Evolutionary conservation across 192 early-diverging fungal species (phyloP).

Genomic region (Backusella morwellensis): DNA sequence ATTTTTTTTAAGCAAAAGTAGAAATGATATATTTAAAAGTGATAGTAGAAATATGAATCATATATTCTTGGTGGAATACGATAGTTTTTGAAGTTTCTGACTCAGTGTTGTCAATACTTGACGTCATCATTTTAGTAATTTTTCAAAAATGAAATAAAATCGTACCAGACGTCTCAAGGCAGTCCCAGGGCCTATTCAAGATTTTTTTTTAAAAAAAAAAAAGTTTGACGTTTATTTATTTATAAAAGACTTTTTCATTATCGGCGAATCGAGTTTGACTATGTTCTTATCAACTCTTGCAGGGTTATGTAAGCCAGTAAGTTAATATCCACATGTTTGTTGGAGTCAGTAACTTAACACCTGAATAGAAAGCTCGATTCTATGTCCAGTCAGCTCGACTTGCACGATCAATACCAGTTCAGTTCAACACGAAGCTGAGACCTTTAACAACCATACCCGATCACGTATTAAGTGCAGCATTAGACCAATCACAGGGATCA

Average conservation of each 20-base stretch:
- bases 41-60: too few species aligned
- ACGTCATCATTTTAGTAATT: neutral
- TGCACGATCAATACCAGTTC: neutral
- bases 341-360: neutral
- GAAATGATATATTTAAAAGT: too few species aligned
- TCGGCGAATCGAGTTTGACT: neutral
- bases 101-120: neutral
- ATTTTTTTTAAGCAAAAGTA: neutral
- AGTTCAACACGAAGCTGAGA: neutral
- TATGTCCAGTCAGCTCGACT: neutral
- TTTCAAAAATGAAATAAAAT: neutral
- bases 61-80: too few species aligned
- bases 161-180: neutral
- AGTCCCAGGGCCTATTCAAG: neutral
- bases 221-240: neutral
- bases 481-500: constrained; percentile 30
- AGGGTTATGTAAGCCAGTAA: constrained; percentile 4
- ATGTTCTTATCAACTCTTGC: neutral
- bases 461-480: constrained; percentile 20
- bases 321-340: neutral
- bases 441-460: constrained; percentile 5
- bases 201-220: neutral
- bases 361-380: constrained; percentile 2
- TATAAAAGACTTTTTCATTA: neutral
- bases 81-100: too few species aligned